These are phyloP conservation scores for Mycosphaerella arachidis DNA, from an alignment of 2,329 filamentous ascomycete species.

Conservation along the genomic window DNA sequence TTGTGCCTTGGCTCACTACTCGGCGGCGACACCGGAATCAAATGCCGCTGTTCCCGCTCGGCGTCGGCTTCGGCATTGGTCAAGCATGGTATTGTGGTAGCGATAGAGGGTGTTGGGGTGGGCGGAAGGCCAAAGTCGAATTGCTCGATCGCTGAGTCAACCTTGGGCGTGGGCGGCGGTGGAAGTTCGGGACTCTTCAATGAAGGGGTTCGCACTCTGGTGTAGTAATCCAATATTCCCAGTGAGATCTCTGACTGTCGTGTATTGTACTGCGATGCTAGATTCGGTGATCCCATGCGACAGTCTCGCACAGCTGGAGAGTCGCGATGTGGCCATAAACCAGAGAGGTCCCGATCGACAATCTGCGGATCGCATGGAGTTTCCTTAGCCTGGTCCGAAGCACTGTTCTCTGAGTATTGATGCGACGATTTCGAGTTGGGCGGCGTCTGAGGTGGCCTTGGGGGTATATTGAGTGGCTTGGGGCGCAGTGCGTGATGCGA, in stretches of 20 bases:
- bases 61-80: constrained; percentile 10
- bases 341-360: constrained; percentile 20
- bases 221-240: constrained; percentile 32
- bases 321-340: constrained; percentile 17
- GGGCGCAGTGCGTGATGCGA: constrained; percentile 12
- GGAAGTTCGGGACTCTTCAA: constrained; percentile 19
- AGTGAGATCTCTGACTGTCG: constrained; percentile 29
- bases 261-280: constrained; percentile 18
- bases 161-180: constrained; percentile 17
- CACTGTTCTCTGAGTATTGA: constrained; percentile 5
- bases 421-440: constrained; percentile 2
- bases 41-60: constrained; percentile 9
- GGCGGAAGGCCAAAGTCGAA: constrained; percentile 28
- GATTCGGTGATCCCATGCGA: constrained; percentile 12
- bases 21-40: constrained; percentile 16
- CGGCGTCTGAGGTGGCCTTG: constrained; percentile 2
- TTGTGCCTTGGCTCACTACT: constrained; percentile 4
- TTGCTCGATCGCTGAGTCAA: constrained; percentile 25
- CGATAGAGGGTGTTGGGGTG: constrained; percentile 12
- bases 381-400: constrained; percentile 7
- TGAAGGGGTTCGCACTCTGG: constrained; percentile 20
- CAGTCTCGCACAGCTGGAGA: constrained; percentile 1
- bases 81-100: not conserved
- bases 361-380: constrained; percentile 22
- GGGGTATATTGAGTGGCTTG: constrained; percentile 12